Evolutionary conservation across 805 yeast species (phyloP).

Genomic region (Ascoidea rubescens): DNA sequence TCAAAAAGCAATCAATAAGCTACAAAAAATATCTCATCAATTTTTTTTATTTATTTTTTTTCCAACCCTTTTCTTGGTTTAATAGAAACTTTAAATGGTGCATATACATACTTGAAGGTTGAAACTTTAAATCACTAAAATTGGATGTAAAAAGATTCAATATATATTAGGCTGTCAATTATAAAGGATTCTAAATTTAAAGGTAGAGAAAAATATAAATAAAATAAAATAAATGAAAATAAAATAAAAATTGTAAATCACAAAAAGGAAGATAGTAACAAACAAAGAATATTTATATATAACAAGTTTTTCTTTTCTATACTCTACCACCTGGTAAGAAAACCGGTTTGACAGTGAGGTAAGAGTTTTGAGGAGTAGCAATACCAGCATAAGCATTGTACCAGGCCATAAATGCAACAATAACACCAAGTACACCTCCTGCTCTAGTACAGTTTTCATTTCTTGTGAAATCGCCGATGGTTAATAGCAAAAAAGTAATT

Average conservation of each 20-base stretch:
- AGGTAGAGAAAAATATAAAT: too few species aligned
- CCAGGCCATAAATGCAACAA: conserved; percentile 41
- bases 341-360: conserved; percentile 28
- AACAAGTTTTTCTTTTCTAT: too few species aligned
- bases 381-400: conserved; percentile 50
- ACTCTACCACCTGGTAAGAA: conserved; percentile 26
- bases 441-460: conserved; percentile 24
- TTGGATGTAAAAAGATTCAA: too few species aligned
- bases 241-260: background rate
- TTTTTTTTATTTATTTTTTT: too few species aligned
- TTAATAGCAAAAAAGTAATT: conserved; percentile 40
- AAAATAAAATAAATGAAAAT: too few species aligned
- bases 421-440: conserved; percentile 42
- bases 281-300: too few species aligned
- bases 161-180: too few species aligned
- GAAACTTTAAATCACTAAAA: too few species aligned
- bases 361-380: conserved; percentile 44
- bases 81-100: too few species aligned
- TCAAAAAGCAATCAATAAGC: background rate
- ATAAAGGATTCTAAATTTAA: too few species aligned
- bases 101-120: too few species aligned
- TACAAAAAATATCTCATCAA: background rate
- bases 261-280: background rate
- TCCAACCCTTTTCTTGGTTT: background rate
- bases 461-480: conserved; percentile 35